Conservation (phyloP, 129 eudicot species). For the Tagetes patula region DNA sequence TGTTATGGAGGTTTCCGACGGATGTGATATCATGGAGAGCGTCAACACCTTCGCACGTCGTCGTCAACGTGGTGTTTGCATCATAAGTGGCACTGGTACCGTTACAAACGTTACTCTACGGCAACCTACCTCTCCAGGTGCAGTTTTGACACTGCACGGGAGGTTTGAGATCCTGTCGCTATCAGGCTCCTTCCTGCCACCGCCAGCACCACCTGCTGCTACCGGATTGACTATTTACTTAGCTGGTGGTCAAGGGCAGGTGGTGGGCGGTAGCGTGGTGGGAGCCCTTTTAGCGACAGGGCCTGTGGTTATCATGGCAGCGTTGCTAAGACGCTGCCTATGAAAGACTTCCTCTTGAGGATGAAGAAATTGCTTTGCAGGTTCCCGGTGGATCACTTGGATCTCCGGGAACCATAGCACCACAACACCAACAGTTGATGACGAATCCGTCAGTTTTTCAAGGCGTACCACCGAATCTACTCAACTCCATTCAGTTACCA, state of each 20-base stretch:
- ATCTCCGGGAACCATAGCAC: conserved; percentile 51
- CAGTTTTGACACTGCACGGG: conserved; percentile 64
- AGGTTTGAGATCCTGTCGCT: conserved; percentile 74
- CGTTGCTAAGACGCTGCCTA: conserved; percentile 81
- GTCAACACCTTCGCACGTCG: conserved; percentile 62
- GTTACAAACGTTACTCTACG: conserved; percentile 72
- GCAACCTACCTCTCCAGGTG: conserved; percentile 68
- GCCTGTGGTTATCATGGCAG: conserved; percentile 79
- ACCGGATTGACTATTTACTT: conserved; percentile 62
- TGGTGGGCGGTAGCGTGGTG: conserved; percentile 75
- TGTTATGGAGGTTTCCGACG: conserved; percentile 74
- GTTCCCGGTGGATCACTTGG: conserved; percentile 61
- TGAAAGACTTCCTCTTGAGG: conserved; percentile 75
- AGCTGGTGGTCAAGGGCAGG: conserved; percentile 88
- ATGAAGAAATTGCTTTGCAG: conserved; percentile 46
- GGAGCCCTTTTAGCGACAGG: conserved; percentile 72
- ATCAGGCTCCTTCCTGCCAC: conserved; percentile 73
- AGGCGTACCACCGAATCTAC: conserved; percentile 59
- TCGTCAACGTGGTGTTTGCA: conserved; percentile 72
- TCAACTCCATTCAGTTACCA: conserved; percentile 59
- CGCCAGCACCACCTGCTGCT: conserved; percentile 82
- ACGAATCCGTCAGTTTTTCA: conserved; percentile 56
- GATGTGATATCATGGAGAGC: conserved; percentile 74
- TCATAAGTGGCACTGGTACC: conserved; percentile 65
- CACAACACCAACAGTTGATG: conserved; percentile 45